Conservation (phyloP, 192 early-diverging fungal species). For the Allomyces arbusculus region DNA sequence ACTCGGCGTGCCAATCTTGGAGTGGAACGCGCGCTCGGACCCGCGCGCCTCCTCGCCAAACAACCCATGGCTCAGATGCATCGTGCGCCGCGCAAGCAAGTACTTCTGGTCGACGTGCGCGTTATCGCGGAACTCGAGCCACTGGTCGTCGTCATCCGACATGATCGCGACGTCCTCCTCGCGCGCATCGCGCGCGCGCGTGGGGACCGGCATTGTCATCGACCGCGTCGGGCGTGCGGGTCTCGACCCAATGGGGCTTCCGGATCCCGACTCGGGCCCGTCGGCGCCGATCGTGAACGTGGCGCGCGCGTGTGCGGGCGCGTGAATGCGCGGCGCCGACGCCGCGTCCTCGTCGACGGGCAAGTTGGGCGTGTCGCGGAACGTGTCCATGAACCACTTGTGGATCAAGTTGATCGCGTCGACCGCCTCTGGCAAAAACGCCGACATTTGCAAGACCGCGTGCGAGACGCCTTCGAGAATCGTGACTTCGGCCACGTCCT, state of each 20-base stretch:
- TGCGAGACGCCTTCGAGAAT: conserved; percentile 52
- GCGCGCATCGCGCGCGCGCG: not conserved
- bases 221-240: not conserved
- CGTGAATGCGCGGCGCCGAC: not conserved
- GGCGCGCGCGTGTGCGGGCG: not conserved
- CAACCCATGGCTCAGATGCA: not conserved
- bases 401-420: conserved; percentile 11
- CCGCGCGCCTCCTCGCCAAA: not conserved
- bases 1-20: no score
- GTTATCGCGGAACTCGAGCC: not conserved
- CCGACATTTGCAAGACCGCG: conserved; percentile 44
- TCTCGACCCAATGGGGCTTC: no score
- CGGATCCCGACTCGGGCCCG: not conserved
- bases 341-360: not conserved
- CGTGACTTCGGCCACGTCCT: conserved; percentile 37
- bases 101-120: not conserved
- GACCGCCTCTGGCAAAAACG: conserved; percentile 48
- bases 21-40: no score
- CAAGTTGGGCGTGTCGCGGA: not conserved
- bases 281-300: not conserved
- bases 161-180: not conserved
- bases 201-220: not conserved
- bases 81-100: not conserved
- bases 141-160: not conserved
- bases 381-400: not conserved